A percentile compares a stretch with the other conserved stretches of the same genome.
phyloP scores from a whole-genome alignment of 1,139 yeast species.

The Nakaseomyces uthaithaninus region DNA sequence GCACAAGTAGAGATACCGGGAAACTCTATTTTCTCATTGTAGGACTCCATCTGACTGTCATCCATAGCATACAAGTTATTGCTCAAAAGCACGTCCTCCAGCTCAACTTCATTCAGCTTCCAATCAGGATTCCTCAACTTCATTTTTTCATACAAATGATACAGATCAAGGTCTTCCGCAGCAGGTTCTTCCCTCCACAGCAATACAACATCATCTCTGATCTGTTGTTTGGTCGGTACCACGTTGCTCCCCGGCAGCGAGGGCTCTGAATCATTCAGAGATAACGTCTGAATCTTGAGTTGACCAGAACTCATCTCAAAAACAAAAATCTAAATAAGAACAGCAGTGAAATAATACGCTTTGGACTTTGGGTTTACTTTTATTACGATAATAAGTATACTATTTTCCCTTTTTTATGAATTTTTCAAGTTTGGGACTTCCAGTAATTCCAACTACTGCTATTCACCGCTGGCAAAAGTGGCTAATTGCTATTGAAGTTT shows the following conservation, averaged over 20 bases:
- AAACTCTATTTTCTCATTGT: slow-evolving; percentile 47
- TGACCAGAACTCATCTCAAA: slow-evolving; percentile 11
- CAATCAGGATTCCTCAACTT: slow-evolving; percentile 50
- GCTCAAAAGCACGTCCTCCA: slow-evolving; percentile 6
- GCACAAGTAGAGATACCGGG: slow-evolving; percentile 34
- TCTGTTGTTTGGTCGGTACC: slow-evolving; percentile 56
- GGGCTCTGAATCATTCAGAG: slow-evolving; percentile 13
- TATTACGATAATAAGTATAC: too few relatives aligned
- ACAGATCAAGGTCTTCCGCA: slow-evolving; percentile 50
- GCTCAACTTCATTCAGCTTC: slow-evolving; percentile 35
- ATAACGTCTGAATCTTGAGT: slow-evolving; percentile 13
- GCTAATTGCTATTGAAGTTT: too few relatives aligned
- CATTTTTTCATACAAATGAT: slow-evolving; percentile 46
- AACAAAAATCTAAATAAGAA: too few relatives aligned
- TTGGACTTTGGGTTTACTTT: too few relatives aligned
- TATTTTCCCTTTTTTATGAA: too few relatives aligned
- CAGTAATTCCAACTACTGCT: too few relatives aligned
- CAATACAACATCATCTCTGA: slow-evolving; percentile 52
- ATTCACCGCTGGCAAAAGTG: too few relatives aligned
- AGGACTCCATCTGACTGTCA: slow-evolving; percentile 38
- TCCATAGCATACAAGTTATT: slow-evolving; percentile 13
- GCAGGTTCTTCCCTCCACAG: slow-evolving; percentile 64
- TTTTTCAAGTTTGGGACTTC: too few relatives aligned
- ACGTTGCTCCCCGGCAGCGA: slow-evolving; percentile 3
- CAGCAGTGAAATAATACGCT: too few relatives aligned